Evolutionary conservation across 768 basidiomycete genomes (phyloP).

Genomic region (Grammothele lineata): DNA sequence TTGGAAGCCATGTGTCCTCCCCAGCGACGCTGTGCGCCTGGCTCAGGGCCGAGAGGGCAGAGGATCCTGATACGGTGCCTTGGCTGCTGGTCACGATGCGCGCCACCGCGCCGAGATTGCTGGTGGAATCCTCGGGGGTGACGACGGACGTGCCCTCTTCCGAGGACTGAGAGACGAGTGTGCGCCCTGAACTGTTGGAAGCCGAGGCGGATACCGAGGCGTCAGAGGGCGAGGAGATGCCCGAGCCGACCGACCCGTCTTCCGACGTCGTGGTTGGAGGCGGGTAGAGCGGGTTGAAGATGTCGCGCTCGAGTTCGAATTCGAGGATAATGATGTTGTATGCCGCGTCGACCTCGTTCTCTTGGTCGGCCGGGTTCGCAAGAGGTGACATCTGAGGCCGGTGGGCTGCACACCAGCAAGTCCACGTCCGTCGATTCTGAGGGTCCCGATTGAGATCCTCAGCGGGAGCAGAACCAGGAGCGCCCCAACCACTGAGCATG

Average conservation of each 20-base stretch:
- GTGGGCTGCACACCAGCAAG: conserved; percentile 68
- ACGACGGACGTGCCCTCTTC: conserved; percentile 8
- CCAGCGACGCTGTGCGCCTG: conserved; percentile 18
- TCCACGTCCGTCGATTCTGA: conserved; percentile 46
- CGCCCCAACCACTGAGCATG: conserved; percentile 64
- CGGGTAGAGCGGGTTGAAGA: conserved; percentile 66
- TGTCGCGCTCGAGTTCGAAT: conserved; percentile 73
- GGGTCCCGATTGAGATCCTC: conserved; percentile 24
- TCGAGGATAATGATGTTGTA: conserved; percentile 61
- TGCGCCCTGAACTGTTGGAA: conserved; percentile 23
- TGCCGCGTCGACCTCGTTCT: conserved; percentile 1
- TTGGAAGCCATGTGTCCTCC: conserved; percentile 39
- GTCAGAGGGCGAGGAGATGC: conserved; percentile 25
- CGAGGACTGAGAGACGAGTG: conserved; percentile 18
- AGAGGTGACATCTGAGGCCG: conserved; percentile 35
- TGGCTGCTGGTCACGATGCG: background rate
- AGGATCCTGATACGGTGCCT: background rate
- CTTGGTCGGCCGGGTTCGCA: conserved; percentile 9
- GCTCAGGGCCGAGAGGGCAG: conserved; percentile 4
- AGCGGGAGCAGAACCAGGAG: conserved; percentile 48
- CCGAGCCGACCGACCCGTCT: conserved; percentile 14
- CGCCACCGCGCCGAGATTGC: conserved; percentile 1
- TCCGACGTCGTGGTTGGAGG: conserved; percentile 16
- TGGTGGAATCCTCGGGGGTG: conserved; percentile 11
- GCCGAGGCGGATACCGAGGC: conserved; percentile 12